Percentiles rank a stretch among this genome's conserved stretches.
phyloP scores from a whole-genome alignment of 2,329 filamentous ascomycete species.

The Fragosphaeria purpurea region DNA sequence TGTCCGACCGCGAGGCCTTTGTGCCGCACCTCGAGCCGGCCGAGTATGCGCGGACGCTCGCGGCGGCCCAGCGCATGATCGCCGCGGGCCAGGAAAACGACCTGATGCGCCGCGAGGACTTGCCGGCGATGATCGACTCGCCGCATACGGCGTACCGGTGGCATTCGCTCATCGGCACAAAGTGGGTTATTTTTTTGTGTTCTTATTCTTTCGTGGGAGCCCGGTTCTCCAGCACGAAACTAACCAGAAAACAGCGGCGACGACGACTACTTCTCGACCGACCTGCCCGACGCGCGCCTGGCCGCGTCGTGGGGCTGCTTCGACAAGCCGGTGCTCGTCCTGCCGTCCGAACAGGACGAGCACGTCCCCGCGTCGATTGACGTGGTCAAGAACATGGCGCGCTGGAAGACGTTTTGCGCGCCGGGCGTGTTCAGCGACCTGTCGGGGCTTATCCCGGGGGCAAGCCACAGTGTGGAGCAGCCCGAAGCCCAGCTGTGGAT shows the following conservation, averaged over 20 bases:
- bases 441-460: constrained; percentile 43
- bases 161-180: constrained; percentile 37
- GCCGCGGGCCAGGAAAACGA: constrained; percentile 42
- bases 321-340: constrained; percentile 48
- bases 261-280: constrained; percentile 83
- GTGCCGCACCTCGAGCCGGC: constrained; percentile 32
- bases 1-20: constrained; percentile 64
- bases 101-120: constrained; percentile 38
- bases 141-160: constrained; percentile 45
- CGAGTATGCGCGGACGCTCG: constrained; percentile 33
- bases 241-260: constrained; percentile 43
- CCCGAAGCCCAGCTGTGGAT: constrained; percentile 39
- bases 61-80: constrained; percentile 44
- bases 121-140: constrained; percentile 30
- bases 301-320: constrained; percentile 55
- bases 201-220: not conserved
- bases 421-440: constrained; percentile 36
- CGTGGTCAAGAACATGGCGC: constrained; percentile 44
- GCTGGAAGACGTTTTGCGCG: constrained; percentile 41
- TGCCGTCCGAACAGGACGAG: constrained; percentile 59
- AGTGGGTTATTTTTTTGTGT: constrained; percentile 34
- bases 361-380: constrained; percentile 50
- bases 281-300: constrained; percentile 51
- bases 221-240: not conserved
- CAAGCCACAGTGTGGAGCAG: constrained; percentile 39